Evolutionary conservation across 2,329 filamentous ascomycete genomes (phyloP).

Genomic region (Hypoxylon sp.): DNA sequence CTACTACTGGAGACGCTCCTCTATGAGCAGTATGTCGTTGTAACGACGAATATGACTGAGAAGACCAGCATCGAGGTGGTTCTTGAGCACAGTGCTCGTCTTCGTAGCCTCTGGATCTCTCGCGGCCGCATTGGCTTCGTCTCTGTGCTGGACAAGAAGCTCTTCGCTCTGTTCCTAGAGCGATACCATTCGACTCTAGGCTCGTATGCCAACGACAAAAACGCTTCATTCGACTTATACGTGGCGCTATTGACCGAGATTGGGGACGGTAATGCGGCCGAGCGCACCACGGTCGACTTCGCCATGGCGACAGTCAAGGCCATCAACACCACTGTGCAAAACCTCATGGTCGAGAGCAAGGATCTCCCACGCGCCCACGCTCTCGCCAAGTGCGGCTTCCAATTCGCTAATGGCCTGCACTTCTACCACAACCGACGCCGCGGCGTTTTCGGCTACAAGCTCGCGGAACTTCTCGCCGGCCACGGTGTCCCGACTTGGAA

Average conservation of each 20-base stretch:
- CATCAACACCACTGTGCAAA: conserved; percentile 54
- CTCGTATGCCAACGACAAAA: conserved; percentile 52
- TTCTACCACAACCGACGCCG: conserved; percentile 59
- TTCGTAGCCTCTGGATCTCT: conserved; percentile 56
- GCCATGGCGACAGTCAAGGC: conserved; percentile 58
- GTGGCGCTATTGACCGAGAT: conserved; percentile 59
- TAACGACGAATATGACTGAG: conserved; percentile 48
- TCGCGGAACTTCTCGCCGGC: conserved; percentile 62
- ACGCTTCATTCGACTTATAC: conserved; percentile 58
- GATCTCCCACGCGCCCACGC: conserved; percentile 60
- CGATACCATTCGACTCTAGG: conserved; percentile 52
- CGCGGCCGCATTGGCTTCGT: conserved; percentile 53
- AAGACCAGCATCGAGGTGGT: conserved; percentile 51
- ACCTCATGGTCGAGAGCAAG: conserved; percentile 56
- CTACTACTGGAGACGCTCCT: conserved; percentile 58
- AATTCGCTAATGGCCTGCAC: conserved; percentile 59
- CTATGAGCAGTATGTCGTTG: conserved; percentile 56
- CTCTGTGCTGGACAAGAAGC: conserved; percentile 56
- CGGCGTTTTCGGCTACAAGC: conserved; percentile 62
- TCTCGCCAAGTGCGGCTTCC: conserved; percentile 61
- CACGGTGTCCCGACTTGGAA: conserved; percentile 56
- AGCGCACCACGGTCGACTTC: conserved; percentile 58
- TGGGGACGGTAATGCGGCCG: conserved; percentile 52
- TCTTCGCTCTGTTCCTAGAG: conserved; percentile 58
- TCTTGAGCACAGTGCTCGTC: conserved; percentile 58